Percentiles rank a stretch among this genome's conserved stretches.
Evolutionary conservation across 2,329 filamentous ascomycete genomes (phyloP).

Genomic region (Colletotrichum sp.): DNA sequence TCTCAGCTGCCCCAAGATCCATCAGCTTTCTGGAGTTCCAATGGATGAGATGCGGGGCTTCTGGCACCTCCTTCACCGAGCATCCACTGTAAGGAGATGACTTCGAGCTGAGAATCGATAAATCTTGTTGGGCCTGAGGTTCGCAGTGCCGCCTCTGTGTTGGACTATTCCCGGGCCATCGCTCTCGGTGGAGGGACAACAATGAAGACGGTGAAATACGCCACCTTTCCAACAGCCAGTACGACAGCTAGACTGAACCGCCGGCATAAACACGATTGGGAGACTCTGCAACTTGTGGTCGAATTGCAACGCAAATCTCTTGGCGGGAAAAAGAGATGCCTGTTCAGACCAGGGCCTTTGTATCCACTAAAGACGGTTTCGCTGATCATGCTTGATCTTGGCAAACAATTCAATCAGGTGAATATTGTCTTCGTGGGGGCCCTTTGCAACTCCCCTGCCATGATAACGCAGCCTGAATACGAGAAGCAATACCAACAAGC

Average conservation of each 20-base stretch:
- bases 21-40: not conserved
- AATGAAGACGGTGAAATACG: accelerated
- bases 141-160: not conserved
- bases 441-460: not conserved
- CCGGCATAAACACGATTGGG: not conserved
- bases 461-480: not conserved
- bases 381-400: not conserved
- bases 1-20: not conserved
- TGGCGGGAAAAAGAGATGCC: not conserved
- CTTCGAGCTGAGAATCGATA: not conserved
- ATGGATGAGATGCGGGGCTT: not conserved
- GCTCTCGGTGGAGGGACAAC: not conserved
- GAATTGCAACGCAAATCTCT: not conserved
- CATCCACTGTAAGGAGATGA: not conserved
- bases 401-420: not conserved
- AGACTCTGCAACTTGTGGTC: not conserved
- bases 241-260: not conserved
- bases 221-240: not conserved
- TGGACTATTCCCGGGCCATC: not conserved
- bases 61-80: not conserved
- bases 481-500: not conserved
- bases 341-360: not conserved
- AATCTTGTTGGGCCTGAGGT: not conserved
- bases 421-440: not conserved
- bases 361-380: not conserved